Conservation (phyloP, 345 rosid genomes). For the Raphanus sativus region DNA sequence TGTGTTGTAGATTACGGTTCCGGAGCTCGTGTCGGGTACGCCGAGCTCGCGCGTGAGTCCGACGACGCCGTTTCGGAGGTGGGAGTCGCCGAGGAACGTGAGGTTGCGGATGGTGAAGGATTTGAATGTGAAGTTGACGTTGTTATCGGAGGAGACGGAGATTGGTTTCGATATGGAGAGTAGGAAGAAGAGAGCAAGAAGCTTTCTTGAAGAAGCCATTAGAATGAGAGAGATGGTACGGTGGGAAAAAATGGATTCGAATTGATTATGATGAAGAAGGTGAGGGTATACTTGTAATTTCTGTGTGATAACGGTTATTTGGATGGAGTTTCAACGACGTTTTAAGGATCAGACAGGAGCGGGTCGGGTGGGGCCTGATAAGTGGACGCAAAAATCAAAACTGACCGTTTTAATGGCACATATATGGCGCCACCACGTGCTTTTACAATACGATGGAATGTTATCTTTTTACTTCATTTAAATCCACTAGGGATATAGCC, state of each 20-base stretch:
- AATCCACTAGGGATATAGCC: no score
- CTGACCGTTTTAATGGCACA: constrained; percentile 39
- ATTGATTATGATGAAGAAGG: constrained; percentile 40
- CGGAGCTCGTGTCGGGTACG: constrained; percentile 88
- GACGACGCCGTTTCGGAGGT: constrained; percentile 68
- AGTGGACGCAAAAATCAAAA: constrained; percentile 30
- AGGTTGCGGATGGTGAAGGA: constrained; percentile 67
- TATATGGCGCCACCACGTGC: constrained; percentile 36
- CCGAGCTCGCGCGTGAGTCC: constrained; percentile 83
- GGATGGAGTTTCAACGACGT: background rate
- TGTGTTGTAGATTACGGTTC: constrained; percentile 63
- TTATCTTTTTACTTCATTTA: constrained; percentile 17
- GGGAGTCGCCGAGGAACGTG: constrained; percentile 91
- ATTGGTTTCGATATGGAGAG: constrained; percentile 27
- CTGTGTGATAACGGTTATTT: constrained; percentile 41
- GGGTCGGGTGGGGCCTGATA: constrained; percentile 38
- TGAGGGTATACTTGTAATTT: constrained; percentile 16
- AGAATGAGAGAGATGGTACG: constrained; percentile 19
- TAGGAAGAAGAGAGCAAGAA: constrained; percentile 43
- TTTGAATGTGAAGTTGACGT: constrained; percentile 53
- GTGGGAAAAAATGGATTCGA: constrained; percentile 59
- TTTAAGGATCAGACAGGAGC: background rate
- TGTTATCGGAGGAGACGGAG: constrained; percentile 36
- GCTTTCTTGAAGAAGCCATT: constrained; percentile 45
- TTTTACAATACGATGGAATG: background rate